Conservation (phyloP, 83 land plant species). For the Diphasiastrum complanatum region DNA sequence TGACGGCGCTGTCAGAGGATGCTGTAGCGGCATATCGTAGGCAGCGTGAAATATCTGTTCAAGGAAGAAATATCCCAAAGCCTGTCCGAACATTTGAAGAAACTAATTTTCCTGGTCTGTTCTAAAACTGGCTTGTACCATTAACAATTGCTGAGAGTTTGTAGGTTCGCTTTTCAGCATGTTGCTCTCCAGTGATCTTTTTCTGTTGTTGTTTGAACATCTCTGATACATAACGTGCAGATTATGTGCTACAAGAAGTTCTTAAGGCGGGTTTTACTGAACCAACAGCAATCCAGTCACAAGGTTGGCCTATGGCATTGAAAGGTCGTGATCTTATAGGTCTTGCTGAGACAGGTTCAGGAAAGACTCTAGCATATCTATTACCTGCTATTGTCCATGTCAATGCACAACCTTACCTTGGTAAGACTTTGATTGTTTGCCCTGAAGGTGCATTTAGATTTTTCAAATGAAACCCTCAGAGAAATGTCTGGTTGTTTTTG, state of each 20-base stretch:
- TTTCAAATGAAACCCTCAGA: too few relatives aligned
- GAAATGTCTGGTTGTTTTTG: too few relatives aligned
- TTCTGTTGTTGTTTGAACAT: background rate
- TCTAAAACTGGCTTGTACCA: background rate
- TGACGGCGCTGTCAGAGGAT: background rate
- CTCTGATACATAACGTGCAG: background rate
- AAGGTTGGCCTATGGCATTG: conserved; percentile 10
- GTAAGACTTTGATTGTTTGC: conserved; percentile 22
- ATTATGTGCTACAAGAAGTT: conserved; percentile 5
- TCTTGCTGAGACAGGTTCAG: conserved; percentile 86
- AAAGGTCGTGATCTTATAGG: conserved; percentile 73
- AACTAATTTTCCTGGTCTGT: background rate
- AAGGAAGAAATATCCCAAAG: conserved; percentile 7
- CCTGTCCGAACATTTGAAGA: conserved; percentile 4
- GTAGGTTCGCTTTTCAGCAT: background rate
- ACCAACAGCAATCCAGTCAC: conserved; percentile 2
- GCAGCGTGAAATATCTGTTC: background rate
- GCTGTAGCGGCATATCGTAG: background rate
- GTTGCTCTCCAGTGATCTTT: background rate
- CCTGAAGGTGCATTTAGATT: too few relatives aligned
- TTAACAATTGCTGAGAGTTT: background rate
- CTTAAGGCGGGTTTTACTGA: conserved; percentile 4
- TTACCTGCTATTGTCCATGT: conserved; percentile 86
- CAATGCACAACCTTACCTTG: conserved; percentile 69
- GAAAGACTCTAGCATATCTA: conserved; percentile 79